Percentiles rank a stretch among this genome's conserved stretches.
These are phyloP conservation scores for Lolium rigidum DNA, from an alignment of 176 grass and related monocot genomes.

Conservation along the genomic window DNA sequence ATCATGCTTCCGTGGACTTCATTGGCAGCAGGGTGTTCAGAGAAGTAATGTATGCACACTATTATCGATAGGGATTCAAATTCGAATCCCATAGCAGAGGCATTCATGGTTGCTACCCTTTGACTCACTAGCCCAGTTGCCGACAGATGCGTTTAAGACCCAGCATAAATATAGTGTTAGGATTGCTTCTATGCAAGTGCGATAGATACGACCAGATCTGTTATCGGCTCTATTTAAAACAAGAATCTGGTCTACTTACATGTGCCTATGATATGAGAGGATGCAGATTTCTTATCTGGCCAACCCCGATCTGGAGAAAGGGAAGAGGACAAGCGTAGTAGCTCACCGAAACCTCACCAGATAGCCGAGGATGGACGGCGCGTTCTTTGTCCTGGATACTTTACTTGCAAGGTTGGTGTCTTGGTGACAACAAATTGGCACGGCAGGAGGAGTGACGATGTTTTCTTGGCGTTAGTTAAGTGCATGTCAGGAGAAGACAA, in stretches of 20 bases:
- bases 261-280: slow-evolving; percentile 32
- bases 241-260: slow-evolving; percentile 17
- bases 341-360: slow-evolving; percentile 38
- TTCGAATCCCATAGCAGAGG: neutral
- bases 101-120: slow-evolving; percentile 18
- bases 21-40: neutral
- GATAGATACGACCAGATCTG: slow-evolving; percentile 36
- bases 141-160: slow-evolving; percentile 10
- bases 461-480: neutral
- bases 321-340: slow-evolving; percentile 24
- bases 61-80: neutral
- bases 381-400: neutral
- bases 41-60: neutral
- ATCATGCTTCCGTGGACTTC: neutral
- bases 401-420: neutral
- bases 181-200: slow-evolving; percentile 28
- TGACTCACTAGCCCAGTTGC: slow-evolving; percentile 34
- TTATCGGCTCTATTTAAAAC: slow-evolving; percentile 2
- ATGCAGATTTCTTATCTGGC: slow-evolving; percentile 16
- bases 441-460: neutral
- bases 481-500: neutral
- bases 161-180: neutral
- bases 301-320: slow-evolving; percentile 16
- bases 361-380: neutral
- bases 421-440: slow-evolving; percentile 19